Base-by-base conservation (phyloP, 257 asterid species). In the Schizonepeta tenuifolia region DNA sequence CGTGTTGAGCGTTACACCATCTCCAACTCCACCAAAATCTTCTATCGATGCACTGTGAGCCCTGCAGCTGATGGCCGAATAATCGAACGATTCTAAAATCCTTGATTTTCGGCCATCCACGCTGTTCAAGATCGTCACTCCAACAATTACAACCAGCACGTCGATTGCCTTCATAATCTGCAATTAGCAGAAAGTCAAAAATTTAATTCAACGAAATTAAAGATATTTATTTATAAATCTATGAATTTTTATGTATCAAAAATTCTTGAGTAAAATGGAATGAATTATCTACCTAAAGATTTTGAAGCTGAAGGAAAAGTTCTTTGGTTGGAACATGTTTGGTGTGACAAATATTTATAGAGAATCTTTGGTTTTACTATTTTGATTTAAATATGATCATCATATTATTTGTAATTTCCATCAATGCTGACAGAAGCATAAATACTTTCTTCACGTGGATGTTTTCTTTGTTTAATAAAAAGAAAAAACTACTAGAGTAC, bases 21-120 rank as follows among this genome's bases (percentile, higher is more conserved):
- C 96, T 3, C 97, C 97, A 20, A 87, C 83, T 15, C 96, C 97
- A 0, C 96, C 97, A 72, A 68, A 90, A 0, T 90, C 97, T 1
- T 61, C 40, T 36, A 90, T 88, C 1, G 96, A 86, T 41, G 95
- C 92, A 59, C 86, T 83, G 78, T 89, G 92, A 5, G 12, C 73
- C 73, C 97, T 84, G 78, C 97, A 91, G 31, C 75, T 87, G 13
- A 89, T 86, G 9, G 96, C 95, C 0, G 86, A 79, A 72, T 91
- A 87, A 47, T 85, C 89, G 2, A 81, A 71, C 10, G 77, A 73
- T 63, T 50, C 77, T 2, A 72, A 35, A 15, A 26, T 21, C 75
- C 75, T 79, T 46, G 63, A 62, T 64, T 75, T 82, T 62, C 90
- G 84, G 75, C 89, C n/a, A 24, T 85, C 89, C 15, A 75, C 81